Conservation (phyloP, 768 basidiomycete species). For the Suillus americanus region DNA sequence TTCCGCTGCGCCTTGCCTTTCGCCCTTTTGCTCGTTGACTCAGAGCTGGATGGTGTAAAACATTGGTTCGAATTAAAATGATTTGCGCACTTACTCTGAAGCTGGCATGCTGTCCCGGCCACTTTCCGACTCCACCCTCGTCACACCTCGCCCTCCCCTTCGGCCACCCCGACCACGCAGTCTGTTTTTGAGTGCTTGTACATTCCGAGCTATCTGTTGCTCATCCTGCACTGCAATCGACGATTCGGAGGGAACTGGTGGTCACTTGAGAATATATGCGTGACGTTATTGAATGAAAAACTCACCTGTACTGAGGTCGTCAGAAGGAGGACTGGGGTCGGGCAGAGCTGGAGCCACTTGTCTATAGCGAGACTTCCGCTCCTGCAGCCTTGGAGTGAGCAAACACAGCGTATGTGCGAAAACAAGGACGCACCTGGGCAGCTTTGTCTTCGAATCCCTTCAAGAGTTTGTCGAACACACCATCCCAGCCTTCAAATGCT, state of each 20-base stretch:
- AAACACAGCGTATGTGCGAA: neutral
- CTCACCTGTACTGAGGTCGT: slow-evolving; percentile 60
- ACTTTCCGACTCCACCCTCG: slow-evolving; percentile 50
- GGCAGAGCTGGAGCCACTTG: slow-evolving; percentile 35
- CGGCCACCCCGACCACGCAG: slow-evolving; percentile 74
- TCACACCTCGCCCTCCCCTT: slow-evolving; percentile 48
- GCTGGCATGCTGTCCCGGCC: slow-evolving; percentile 61
- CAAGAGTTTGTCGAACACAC: slow-evolving; percentile 73
- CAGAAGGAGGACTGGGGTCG: slow-evolving; percentile 47
- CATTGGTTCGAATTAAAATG: slow-evolving; percentile 1
- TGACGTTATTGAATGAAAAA: neutral
- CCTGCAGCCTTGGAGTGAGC: slow-evolving; percentile 39
- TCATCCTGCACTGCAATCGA: slow-evolving; percentile 65
- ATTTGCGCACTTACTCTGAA: slow-evolving; percentile 62
- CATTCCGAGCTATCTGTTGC: slow-evolving; percentile 89
- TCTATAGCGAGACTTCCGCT: slow-evolving; percentile 67
- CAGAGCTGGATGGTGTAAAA: slow-evolving; percentile 52
- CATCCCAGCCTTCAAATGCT: slow-evolving; percentile 80
- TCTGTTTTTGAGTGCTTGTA: slow-evolving; percentile 84
- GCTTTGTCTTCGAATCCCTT: slow-evolving; percentile 75
- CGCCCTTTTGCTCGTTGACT: slow-evolving; percentile 56
- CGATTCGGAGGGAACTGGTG: slow-evolving; percentile 47
- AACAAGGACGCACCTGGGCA: slow-evolving; percentile 47
- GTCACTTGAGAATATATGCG: neutral
- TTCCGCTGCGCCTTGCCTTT: slow-evolving; percentile 80